phyloP scores from a whole-genome alignment of 2,329 filamentous ascomycete genomes.

The Trichoderma koningiopsis region DNA sequence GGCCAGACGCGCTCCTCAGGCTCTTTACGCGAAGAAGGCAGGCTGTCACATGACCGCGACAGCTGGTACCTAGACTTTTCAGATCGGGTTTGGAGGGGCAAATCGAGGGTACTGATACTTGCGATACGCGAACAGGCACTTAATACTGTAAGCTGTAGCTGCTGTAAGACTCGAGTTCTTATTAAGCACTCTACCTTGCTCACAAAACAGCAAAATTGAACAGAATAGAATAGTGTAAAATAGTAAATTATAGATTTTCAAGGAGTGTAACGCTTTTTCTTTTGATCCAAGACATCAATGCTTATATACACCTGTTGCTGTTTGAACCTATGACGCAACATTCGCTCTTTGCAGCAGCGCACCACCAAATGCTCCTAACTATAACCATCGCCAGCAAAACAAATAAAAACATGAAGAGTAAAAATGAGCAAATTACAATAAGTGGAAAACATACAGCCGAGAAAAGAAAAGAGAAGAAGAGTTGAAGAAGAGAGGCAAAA shows the following conservation, averaged over 20 bases:
- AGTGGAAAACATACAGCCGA: conserved; percentile 14
- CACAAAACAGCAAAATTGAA: neutral
- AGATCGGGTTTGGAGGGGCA: too few species aligned
- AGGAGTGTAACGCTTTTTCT: neutral
- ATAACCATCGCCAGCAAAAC: neutral
- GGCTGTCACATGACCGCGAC: conserved; percentile 39
- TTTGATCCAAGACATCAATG: conserved; percentile 13
- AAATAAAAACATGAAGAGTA: neutral
- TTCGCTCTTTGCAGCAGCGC: conserved; percentile 21
- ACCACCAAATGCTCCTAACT: conserved; percentile 18
- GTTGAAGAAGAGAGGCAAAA: neutral
- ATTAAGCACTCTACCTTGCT: conserved; percentile 4
- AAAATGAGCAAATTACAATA: conserved; percentile 10
- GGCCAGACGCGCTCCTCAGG: conserved; percentile 24
- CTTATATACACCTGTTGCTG: conserved; percentile 19
- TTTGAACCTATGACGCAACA: conserved; percentile 18
- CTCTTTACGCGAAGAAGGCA: conserved; percentile 42
- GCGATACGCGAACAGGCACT: neutral
- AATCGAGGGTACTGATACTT: conserved; percentile 10
- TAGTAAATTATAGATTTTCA: neutral
- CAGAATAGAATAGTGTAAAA: too few species aligned
- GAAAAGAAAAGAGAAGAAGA: conserved; percentile 3
- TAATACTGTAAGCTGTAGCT: neutral
- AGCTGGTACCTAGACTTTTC: neutral
- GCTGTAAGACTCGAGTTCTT: neutral